Evolutionary conservation across 2,329 filamentous ascomycete genomes (phyloP), one percentile per base, ranked within the genome.

Genomic region (Fusarium sp.): DNA sequence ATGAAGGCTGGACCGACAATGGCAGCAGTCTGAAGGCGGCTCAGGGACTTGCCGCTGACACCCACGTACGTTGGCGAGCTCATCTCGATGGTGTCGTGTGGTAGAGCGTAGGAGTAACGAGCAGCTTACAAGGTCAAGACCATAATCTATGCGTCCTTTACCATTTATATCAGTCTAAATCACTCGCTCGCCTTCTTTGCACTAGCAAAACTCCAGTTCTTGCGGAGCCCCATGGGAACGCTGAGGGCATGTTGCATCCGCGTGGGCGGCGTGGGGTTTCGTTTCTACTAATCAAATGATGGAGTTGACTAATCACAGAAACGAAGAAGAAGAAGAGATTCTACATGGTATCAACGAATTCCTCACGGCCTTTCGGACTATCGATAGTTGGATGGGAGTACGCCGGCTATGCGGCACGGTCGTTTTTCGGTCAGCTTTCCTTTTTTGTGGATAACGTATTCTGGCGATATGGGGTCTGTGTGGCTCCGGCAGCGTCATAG

Each of bases 1-100:
- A 80, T 76, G 54, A 76, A 79, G 11, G 78, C 70, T 5, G 79
- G 79, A 7, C 72, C 74, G 15, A 80, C 78, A 35, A 81, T 75
- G 42, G 80, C 71, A 13, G 73, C 73, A 49, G 78, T 72, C 62
- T 80, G 78, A 23, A 76, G 65, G 13, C 69, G 69, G 53, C 66
- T 70, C 43, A 79, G 66, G 46, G 71, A 57, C 36, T 72, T 65
- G 72, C 77, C 77, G 37, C 69, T 73, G 23, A 73, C 66, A 49
- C 76, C 77, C 33, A 78, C 70, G 53, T 70, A 72, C 15, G 65
- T 65, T 49, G 57, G 49, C 9, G 38, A 27, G 46, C 56, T 65
- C 61, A 64, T 64, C 25, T 36, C 56, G 35, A 10, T 35, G 32
- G 44, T 32, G 17, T 54, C 32, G 27, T 29, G 10, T n/a, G 37